Base-by-base conservation (phyloP, 148 eudicot species). In the Amaranthus hypochondriacus region DNA sequence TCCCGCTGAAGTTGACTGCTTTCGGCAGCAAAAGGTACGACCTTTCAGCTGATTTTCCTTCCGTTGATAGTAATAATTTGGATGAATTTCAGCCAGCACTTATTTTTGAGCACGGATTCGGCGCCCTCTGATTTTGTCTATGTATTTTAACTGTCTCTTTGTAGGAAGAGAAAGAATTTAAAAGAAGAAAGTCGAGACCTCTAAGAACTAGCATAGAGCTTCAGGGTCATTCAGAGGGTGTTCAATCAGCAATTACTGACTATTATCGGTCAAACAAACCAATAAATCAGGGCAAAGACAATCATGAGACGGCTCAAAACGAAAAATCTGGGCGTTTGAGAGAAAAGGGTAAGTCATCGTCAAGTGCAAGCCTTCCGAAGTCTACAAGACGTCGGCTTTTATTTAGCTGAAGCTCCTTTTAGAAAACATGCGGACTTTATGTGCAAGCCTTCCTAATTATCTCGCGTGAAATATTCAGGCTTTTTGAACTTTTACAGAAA, bases 331-430 rank as follows among this genome's bases (percentile, higher is more conserved):
- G 65, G 56, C 77, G 81, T 69, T 63, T 81, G 62, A 78, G 73
- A 78, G 86, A 68, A 53, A 88, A 84, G 80, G 81, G 80, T 66
- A 81, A 75, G 77, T 78, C 21, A 39, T 50, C 85, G 15, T 50
- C 85, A 21, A 79, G 80, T 69, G 57, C 78, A 50, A 87, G 73
- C 48, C 77, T 89, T 73, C 81, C 97, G 49, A 95, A 95, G 85
- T 90, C 98, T 72, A 93, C 73, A 58, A 90, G 93, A 76, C 92
- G 98, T 46, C 78, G 87, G 4, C 92, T 95, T 61, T 77, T 95
- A 73, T 90, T 95, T 28, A 81, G 68, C 43, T 89, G 76, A 69
- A 72, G 64, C 53, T 63, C 15, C n/a, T 21, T 28, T 9, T 44
- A 4, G 47, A 50, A 9, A 67, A 18, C 5, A 10, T 14, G 12